Evolutionary conservation across 2,329 filamentous ascomycete species (phyloP), one percentile per base, ranked within the genome.

Genomic region (Lojkania enalia): DNA sequence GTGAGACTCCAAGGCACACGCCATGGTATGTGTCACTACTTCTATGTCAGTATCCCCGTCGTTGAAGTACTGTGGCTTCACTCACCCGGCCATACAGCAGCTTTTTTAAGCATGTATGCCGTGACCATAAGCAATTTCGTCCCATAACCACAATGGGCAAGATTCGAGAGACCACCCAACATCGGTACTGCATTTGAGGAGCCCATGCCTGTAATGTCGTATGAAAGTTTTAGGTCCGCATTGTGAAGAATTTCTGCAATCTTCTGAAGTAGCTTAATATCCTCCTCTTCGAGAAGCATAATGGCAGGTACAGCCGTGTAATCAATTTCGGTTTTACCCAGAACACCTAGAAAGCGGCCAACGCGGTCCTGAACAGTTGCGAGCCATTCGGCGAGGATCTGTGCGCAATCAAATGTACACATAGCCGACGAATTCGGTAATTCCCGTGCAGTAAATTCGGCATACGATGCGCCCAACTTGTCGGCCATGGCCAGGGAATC

Each of bases 301-400:
- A 95, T 87, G 2, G 86, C 89, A 2, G 90, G 90, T 5, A 95
- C 87, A 55, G 91, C 85, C 0, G 78, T 77, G 39, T 89, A 79
- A 58, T 96, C 90, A 23, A 94, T 82, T 0, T 87, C 80, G 52
- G 95, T 88, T 46, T 87, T 85, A 11, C 92, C 92, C 1, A 97
- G 79, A 4, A 96, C 83, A 3, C 92, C 92, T 4, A 97, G 71
- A 60, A 94, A 95, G 3, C 84, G 84, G 0, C 92, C 92, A n/a
- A 96, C 87, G 6, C 94, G 86, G 62, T 96, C 91, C 68, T 99
- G 94, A 3, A 97, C 82, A 1, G 90, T 94, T 4, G 88, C 88
- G 30, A 94, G 82, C 92, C 92, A 99, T 70, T 97, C 92, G 0
- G 90, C 90, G 21, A 99, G 80, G 1, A 97, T 90, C 63, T 96